phyloP scores from a whole-genome alignment of 192 early-diverging fungal genomes.

The Rhizoclosmatium globosum region DNA sequence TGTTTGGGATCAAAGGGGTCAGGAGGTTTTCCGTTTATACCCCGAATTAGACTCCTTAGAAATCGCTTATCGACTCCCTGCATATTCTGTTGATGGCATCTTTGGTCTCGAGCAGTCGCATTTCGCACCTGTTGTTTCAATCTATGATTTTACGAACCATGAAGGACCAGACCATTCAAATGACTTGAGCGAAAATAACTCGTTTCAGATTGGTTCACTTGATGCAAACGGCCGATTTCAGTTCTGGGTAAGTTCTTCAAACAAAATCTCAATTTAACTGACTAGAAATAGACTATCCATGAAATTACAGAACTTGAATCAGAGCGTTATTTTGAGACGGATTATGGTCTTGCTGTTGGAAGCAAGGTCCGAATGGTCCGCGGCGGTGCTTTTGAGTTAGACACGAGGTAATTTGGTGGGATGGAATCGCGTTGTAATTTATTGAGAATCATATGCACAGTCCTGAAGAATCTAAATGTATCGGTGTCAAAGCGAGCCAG shows the following conservation, averaged over 20 bases:
- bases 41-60: not conserved
- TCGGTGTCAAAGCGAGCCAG: not conserved
- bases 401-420: not conserved
- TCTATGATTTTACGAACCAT: not conserved
- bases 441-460: not conserved
- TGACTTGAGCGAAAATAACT: constrained; percentile 12
- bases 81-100: constrained; percentile 32
- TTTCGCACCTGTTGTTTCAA: not conserved
- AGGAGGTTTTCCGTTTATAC: not conserved
- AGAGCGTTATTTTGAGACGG: constrained; percentile 36
- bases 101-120: constrained; percentile 2
- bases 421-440: not conserved
- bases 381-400: constrained; percentile 32
- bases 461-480: constrained; percentile 20
- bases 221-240: constrained; percentile 49
- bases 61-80: constrained; percentile 24
- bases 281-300: not conserved
- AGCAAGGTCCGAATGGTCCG: constrained; percentile 42
- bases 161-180: not conserved
- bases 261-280: not conserved
- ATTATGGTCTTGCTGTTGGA: constrained; percentile 54
- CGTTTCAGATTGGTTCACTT: constrained; percentile 48
- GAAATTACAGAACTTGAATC: constrained; percentile 25
- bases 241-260: constrained; percentile 47
- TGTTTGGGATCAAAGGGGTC: constrained; percentile 53